These are phyloP conservation scores for Tetrahymena borealis DNA, from an alignment of 73 alveolate species.

Conservation along the genomic window DNA sequence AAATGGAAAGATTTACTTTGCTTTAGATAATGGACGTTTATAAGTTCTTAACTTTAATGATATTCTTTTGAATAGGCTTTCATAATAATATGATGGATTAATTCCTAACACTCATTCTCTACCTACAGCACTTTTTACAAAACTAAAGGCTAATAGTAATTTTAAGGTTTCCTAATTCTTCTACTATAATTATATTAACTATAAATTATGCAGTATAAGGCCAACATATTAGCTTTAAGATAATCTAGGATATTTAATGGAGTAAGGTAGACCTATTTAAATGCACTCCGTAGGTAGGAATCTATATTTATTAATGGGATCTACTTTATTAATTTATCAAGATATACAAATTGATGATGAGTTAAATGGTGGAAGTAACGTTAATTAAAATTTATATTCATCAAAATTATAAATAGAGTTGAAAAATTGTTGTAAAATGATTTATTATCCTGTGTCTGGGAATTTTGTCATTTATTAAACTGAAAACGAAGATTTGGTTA, in stretches of 20 bases:
- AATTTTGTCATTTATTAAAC: neutral
- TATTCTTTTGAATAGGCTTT: too few species aligned
- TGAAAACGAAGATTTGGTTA: neutral
- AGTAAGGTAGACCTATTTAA: neutral
- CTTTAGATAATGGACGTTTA: too few species aligned
- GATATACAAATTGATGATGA: neutral
- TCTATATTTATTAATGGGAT: neutral
- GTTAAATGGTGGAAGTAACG: neutral
- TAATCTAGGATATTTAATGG: neutral
- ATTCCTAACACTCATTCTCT: neutral
- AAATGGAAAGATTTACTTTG: too few species aligned
- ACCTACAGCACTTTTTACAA: neutral
- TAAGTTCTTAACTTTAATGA: too few species aligned
- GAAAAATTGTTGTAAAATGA: neutral
- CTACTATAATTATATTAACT: neutral
- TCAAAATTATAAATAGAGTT: neutral
- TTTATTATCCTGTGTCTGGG: neutral
- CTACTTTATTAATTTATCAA: neutral
- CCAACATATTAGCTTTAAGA: neutral
- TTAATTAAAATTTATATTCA: neutral
- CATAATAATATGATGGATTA: too few species aligned
- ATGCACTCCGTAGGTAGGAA: neutral
- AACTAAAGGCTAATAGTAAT: neutral
- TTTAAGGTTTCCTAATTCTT: neutral
- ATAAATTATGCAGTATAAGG: neutral